Base-by-base conservation (phyloP, 352 stramenopile species). In the Blastocystis sp. region DNA sequence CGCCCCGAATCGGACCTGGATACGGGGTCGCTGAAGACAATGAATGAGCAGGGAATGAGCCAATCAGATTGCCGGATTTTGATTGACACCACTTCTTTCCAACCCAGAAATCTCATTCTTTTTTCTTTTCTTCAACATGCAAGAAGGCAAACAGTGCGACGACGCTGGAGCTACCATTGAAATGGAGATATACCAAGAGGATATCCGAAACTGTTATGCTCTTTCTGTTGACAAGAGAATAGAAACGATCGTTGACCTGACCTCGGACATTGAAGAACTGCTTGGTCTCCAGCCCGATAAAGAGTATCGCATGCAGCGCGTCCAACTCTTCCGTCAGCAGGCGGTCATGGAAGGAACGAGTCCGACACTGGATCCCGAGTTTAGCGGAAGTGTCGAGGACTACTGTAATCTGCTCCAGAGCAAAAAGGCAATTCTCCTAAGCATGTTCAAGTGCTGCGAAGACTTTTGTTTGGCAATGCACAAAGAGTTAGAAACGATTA, bases 381-480 rank as follows among this genome's bases (percentile, higher is more conserved):
- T 85, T 31, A 55, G 50, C 3, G 24, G 26, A 2, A 16, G 51
- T 24, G 74, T 85, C 6, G 60, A 60, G 31, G 6, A 85, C 50
- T 85, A 85, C n/a, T 60, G 61, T 13, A 16, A 69, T 3, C 50
- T 67, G 16, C 74, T 85, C 24, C 33, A 13, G 12, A 16, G 45
- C 12, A 85, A 85, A 31, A 61, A 62, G 61, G 33, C 33, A 2
- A 85, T 69, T 67, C 60, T 85, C 29, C 74, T 35, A 13, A 69
- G n/a, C 41, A 85, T 85, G 31, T 85, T 60, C 66, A 45, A 66
- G n/a, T 85, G 74, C 41, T 67, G 50, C 41, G n/a, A 67, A 51
- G 74, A 85, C 3, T 85, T 85, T 67, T 85, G 29, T 31, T 39
- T 50, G 60, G 31, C 37, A 81, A 81, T 81, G 71, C 29, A 31